These are phyloP conservation scores for Cicer arietinum DNA, from an alignment of 306 rosid genomes.

Conservation along the genomic window DNA sequence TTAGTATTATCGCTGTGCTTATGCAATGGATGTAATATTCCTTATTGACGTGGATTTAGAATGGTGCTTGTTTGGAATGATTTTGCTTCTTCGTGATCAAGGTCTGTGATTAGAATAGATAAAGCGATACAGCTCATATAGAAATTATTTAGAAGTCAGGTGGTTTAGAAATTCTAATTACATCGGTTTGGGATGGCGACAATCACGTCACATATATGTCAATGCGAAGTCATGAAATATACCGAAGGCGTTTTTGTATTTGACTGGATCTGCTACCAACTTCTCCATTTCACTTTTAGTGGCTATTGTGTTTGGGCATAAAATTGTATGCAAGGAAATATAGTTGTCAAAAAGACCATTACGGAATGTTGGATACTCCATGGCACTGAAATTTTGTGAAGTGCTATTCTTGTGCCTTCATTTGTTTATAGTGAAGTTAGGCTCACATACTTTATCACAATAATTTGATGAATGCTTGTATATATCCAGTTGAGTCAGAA, in stretches of 20 bases:
- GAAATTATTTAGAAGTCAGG: conserved; percentile 24
- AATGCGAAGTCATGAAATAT: conserved; percentile 18
- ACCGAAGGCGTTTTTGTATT: conserved; percentile 19
- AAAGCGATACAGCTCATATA: conserved; percentile 27
- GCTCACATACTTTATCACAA: conserved; percentile 26
- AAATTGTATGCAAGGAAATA: conserved; percentile 16
- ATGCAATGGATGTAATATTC: conserved; percentile 37
- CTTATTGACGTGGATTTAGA: conserved; percentile 20
- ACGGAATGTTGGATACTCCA: conserved; percentile 39
- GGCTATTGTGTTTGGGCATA: conserved; percentile 17
- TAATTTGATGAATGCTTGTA: conserved; percentile 25
- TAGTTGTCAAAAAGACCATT: conserved; percentile 26
- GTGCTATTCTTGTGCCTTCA: not conserved
- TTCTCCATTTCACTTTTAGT: conserved; percentile 21
- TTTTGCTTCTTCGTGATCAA: conserved; percentile 29
- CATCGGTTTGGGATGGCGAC: conserved; percentile 15
- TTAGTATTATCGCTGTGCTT: conserved; percentile 36
- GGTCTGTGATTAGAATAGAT: conserved; percentile 34
- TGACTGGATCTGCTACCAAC: conserved; percentile 31
- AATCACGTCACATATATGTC: not conserved
- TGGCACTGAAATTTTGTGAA: not conserved
- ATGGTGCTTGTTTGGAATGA: conserved; percentile 43
- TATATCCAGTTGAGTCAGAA: conserved; percentile 15
- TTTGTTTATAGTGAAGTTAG: conserved; percentile 40
- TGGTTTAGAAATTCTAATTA: conserved; percentile 37